Evolutionary conservation across 768 basidiomycete genomes (phyloP).

Genomic region (Guyanaporus albipodus): DNA sequence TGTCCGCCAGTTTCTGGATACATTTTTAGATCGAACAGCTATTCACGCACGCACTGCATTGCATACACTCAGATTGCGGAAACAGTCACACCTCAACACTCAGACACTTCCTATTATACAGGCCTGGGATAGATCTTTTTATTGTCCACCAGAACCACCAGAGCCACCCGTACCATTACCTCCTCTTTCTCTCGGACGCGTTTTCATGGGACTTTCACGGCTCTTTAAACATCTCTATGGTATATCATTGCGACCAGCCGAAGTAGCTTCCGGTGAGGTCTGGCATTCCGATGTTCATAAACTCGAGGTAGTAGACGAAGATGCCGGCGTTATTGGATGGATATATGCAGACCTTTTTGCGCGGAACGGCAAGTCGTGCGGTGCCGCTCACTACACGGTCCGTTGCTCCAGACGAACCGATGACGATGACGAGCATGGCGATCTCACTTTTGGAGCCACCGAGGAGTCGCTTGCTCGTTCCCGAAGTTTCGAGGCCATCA

Average conservation of each 20-base stretch:
- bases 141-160: constrained; percentile 75
- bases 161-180: constrained; percentile 71
- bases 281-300: constrained; percentile 91
- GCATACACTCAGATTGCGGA: constrained; percentile 58
- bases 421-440: constrained; percentile 76
- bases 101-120: constrained; percentile 63
- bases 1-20: constrained; percentile 79
- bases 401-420: constrained; percentile 91
- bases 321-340: constrained; percentile 83
- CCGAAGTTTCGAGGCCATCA: constrained; percentile 58
- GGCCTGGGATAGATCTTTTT: constrained; percentile 98
- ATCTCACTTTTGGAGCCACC: constrained; percentile 42
- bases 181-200: constrained; percentile 81
- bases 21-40: constrained; percentile 74
- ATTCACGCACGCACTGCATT: constrained; percentile 76
- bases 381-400: constrained; percentile 97
- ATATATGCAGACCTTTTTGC: constrained; percentile 93
- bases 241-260: constrained; percentile 69
- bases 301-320: constrained; percentile 89
- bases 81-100: constrained; percentile 67
- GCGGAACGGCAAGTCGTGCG: constrained; percentile 77
- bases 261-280: constrained; percentile 70
- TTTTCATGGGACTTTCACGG: constrained; percentile 87
- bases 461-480: constrained; percentile 46
- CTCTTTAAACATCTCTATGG: constrained; percentile 88